These are phyloP conservation scores for Phytophthora fragariae DNA, from an alignment of 352 stramenopile species.

Conservation along the genomic window DNA sequence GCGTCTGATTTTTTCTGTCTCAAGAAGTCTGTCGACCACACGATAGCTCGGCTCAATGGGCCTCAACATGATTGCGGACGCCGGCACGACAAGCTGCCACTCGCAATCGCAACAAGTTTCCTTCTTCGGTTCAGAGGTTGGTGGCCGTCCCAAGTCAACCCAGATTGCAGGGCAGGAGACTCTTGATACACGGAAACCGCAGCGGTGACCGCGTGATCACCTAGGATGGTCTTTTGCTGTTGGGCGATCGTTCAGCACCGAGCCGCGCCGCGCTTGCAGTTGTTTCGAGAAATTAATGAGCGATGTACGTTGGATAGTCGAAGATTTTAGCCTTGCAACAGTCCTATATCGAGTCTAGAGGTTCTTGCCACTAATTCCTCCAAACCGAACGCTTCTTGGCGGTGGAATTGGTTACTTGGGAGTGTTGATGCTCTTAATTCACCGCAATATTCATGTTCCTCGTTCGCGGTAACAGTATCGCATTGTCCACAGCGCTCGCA, in stretches of 20 bases:
- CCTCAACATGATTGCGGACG: slow-evolving; percentile 14
- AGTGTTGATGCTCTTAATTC: too few relatives aligned
- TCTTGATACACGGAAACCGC: background rate
- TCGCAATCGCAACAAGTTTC: background rate
- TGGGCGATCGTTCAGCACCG: background rate
- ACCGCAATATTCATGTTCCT: too few relatives aligned
- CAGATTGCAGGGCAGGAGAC: background rate
- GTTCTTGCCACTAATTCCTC: too few relatives aligned
- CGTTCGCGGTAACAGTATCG: too few relatives aligned
- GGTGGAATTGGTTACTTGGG: too few relatives aligned
- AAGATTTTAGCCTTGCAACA: too few relatives aligned
- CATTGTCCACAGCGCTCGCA: too few relatives aligned
- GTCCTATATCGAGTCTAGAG: too few relatives aligned
- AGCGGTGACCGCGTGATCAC: background rate
- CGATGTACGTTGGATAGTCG: background rate
- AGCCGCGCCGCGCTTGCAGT: background rate
- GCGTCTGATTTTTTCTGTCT: slow-evolving; percentile 39
- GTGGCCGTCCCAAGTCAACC: background rate
- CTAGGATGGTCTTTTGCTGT: background rate
- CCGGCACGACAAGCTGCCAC: background rate
- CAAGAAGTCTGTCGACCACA: slow-evolving; percentile 24
- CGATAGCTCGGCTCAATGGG: slow-evolving; percentile 6
- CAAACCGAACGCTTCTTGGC: too few relatives aligned
- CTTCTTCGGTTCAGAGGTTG: slow-evolving; percentile 2
- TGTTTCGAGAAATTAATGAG: background rate